phyloP scores from a whole-genome alignment of 1,284 basidiomycete genomes.

The Moniliella sp. region DNA sequence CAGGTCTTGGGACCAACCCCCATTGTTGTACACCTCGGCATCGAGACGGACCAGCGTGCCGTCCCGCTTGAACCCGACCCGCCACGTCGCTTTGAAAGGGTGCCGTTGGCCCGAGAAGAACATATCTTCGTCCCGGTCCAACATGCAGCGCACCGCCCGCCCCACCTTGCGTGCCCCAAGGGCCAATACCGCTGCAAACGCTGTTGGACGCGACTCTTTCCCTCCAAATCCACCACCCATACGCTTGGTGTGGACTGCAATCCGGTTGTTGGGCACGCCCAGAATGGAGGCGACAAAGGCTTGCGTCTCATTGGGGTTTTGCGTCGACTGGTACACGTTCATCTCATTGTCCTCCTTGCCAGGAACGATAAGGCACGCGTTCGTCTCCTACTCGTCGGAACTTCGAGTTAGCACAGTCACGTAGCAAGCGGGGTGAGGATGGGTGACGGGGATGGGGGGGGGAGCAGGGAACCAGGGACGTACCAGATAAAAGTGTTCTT shows the following conservation, averaged over 20 bases:
- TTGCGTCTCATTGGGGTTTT: constrained; percentile 34
- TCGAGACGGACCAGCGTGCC: constrained; percentile 31
- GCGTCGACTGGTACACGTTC: constrained; percentile 32
- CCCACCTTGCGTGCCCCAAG: constrained; percentile 28
- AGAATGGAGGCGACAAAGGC: constrained; percentile 29
- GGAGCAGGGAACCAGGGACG: too few relatives aligned
- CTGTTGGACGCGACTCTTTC: constrained; percentile 24
- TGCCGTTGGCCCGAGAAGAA: constrained; percentile 33
- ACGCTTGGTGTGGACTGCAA: constrained; percentile 27
- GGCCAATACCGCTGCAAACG: constrained; percentile 15
- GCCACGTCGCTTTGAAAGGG: constrained; percentile 32
- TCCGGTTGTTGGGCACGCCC: constrained; percentile 31
- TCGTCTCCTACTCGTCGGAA: too few relatives aligned
- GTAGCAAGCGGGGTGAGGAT: not conserved
- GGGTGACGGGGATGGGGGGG: not conserved
- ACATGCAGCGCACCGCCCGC: constrained; percentile 30
- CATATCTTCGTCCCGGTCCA: constrained; percentile 35
- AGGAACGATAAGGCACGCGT: constrained; percentile 30
- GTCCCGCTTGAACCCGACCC: constrained; percentile 25
- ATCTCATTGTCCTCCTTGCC: constrained; percentile 33
- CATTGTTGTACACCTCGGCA: constrained; percentile 32
- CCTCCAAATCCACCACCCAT: constrained; percentile 35
- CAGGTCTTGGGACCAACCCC: constrained; percentile 33
- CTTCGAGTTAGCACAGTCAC: constrained; percentile 10
- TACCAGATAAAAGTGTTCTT: constrained; percentile 25